Base-by-base conservation (phyloP, 2,329 filamentous ascomycete genomes). In the Mariannaea sp. region DNA sequence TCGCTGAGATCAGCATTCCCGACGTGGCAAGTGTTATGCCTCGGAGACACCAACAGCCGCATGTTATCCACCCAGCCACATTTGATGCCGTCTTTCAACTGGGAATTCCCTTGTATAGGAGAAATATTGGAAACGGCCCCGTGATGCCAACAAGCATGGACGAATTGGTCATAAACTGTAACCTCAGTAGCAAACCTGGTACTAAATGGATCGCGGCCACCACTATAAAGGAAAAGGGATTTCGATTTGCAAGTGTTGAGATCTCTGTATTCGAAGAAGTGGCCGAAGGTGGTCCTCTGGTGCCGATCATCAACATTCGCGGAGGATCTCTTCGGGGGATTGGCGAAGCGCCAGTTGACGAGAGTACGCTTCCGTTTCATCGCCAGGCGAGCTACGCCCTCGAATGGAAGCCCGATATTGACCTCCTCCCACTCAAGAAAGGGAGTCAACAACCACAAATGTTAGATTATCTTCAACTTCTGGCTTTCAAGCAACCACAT, bases 1-100 rank as follows among this genome's bases (percentile, higher is more conserved):
- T 58, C 29, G 53, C 49, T 1, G 43, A 49, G 3, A 49, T 58
- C 9, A 47, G 13, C 14, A 36, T 58, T 5, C 53, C 56, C 3
- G 56, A 58, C 13, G 53, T 58, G 20, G 45, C 19, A 10, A 53
- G 49, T 12, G 32, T 50, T 26, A 67, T 67, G 65, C 65, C 65
- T 13, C 32, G 50, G 12, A 41, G 62, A 5, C 55, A 65, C 40
- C 27, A 65, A 14, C 57, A 64, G 22, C 60, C 61, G 17, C 66
- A 71, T 56, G 33, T 73, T 5, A 67, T 74, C 2, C 73, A 75
- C 47, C 73, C 73, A 2, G 61, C 67, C 13, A 65, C 71, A 0
- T 53, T 75, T 2, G 72, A 75, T 40, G 59, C 65, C 13, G 42
- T 72, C 0, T 66, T 74, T 5, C 72, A 75, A 16, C 12, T 50